Percentiles rank a stretch among this genome's conserved stretches.
Evolutionary conservation across 495 filamentous ascomycete species (phyloP).

Genomic region (Antarctomyces pellizariae): DNA sequence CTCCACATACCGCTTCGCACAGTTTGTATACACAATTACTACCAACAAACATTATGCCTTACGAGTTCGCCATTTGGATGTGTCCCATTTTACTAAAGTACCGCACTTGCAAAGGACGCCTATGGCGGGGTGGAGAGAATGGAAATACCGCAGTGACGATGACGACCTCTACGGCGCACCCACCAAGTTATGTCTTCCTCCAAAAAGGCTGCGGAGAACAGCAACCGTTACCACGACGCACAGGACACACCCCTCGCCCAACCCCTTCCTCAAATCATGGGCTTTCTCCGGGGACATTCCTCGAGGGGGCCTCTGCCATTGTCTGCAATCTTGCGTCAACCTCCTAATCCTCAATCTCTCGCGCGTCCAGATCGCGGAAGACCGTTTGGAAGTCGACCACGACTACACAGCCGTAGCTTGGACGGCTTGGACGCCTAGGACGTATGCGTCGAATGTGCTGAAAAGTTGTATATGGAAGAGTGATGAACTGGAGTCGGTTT

Average conservation of each 20-base stretch:
- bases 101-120: slow-evolving; percentile 1
- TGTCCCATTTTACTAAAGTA: too few relatives aligned
- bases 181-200: too few relatives aligned
- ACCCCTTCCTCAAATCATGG: slow-evolving; percentile 12
- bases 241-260: slow-evolving; percentile 10
- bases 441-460: slow-evolving; percentile 13
- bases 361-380: slow-evolving; percentile 11
- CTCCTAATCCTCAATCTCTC: slow-evolving; percentile 12
- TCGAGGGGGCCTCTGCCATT: slow-evolving; percentile 11
- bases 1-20: slow-evolving; percentile 18
- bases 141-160: slow-evolving; percentile 5
- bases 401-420: slow-evolving; percentile 6
- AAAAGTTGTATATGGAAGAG: slow-evolving; percentile 10
- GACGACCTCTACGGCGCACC: too few relatives aligned
- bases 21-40: slow-evolving; percentile 16
- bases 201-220: too few relatives aligned
- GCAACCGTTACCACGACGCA: too few relatives aligned
- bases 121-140: slow-evolving; percentile 14
- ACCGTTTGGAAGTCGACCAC: slow-evolving; percentile 10
- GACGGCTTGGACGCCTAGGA: slow-evolving; percentile 6
- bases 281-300: slow-evolving; percentile 12
- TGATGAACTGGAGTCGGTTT: slow-evolving; percentile 9
- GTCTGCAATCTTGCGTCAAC: slow-evolving; percentile 13
- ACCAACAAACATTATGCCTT: slow-evolving; percentile 11
- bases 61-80: slow-evolving; percentile 14